Conservation (phyloP, 257 asterid species). For the Asclepias syriaca region DNA sequence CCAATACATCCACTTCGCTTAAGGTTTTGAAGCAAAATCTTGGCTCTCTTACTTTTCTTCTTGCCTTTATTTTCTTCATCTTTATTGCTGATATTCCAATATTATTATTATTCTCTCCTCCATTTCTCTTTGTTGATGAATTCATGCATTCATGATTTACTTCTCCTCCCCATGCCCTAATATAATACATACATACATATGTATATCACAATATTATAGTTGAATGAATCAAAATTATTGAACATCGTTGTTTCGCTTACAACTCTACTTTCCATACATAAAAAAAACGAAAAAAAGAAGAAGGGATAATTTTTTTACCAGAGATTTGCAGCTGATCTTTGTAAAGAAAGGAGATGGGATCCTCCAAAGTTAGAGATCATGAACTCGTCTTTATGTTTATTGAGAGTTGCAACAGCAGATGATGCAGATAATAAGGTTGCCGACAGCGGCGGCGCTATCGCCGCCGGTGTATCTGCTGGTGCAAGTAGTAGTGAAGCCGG, state of each 20-base stretch:
- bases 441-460: slow-evolving; percentile 14
- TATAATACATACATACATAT: not conserved
- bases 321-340: slow-evolving; percentile 47
- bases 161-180: slow-evolving; percentile 75
- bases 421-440: slow-evolving; percentile 25
- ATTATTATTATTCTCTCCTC: slow-evolving; percentile 27
- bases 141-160: slow-evolving; percentile 43
- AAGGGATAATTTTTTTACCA: slow-evolving; percentile 35
- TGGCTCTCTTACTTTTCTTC: slow-evolving; percentile 91
- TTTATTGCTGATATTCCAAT: slow-evolving; percentile 54
- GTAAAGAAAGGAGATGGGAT: slow-evolving; percentile 54
- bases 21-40: slow-evolving; percentile 93
- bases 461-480: slow-evolving; percentile 16
- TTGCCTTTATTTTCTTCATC: slow-evolving; percentile 68
- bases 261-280: too few species aligned
- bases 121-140: slow-evolving; percentile 34
- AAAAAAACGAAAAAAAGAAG: not conserved
- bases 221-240: too few species aligned
- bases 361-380: slow-evolving; percentile 33
- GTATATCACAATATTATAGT: not conserved
- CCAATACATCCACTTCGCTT: slow-evolving; percentile 89
- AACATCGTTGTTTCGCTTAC: too few species aligned
- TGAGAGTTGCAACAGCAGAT: slow-evolving; percentile 19
- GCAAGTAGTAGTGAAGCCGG: slow-evolving; percentile 18
- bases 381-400: slow-evolving; percentile 33